Conservation (phyloP, 805 yeast genomes). For the Teunomyces gatunensis region DNA sequence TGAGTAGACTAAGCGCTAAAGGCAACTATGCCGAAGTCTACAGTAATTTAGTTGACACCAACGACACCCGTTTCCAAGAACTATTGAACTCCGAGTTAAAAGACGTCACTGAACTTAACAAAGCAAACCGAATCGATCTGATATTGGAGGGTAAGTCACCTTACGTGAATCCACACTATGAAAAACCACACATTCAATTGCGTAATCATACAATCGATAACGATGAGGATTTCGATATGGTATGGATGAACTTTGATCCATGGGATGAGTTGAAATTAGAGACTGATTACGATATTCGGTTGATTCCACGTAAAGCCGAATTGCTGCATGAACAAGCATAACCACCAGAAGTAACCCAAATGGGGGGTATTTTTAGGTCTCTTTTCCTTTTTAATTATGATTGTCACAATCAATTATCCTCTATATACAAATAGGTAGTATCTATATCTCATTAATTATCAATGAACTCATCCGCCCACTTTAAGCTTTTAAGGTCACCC, state of each 20-base stretch:
- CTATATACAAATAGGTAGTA: neutral
- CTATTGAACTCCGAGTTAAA: constrained; percentile 25
- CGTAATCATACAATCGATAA: constrained; percentile 35
- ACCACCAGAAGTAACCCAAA: neutral
- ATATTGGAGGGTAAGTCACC: constrained; percentile 31
- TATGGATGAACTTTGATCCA: constrained; percentile 44
- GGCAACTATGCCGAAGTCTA: constrained; percentile 32
- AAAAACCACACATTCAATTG: constrained; percentile 36
- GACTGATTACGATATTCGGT: constrained; percentile 37
- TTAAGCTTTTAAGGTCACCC: constrained; percentile 18
- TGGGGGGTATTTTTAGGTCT: no score
- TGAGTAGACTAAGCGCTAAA: constrained; percentile 13
- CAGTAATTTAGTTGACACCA: constrained; percentile 22
- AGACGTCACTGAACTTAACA: constrained; percentile 36
- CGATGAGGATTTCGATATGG: constrained; percentile 43
- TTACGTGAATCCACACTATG: constrained; percentile 25
- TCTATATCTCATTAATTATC: constrained; percentile 11
- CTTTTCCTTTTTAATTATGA: no score
- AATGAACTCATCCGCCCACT: constrained; percentile 42
- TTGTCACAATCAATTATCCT: neutral
- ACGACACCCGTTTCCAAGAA: constrained; percentile 15
- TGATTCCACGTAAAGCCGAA: constrained; percentile 28
- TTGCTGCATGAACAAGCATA: neutral
- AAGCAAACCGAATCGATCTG: constrained; percentile 32
- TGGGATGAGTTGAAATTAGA: constrained; percentile 44